Evolutionary conservation across 2,329 filamentous ascomycete genomes (phyloP).

Genomic region (Aspergillus terreus): DNA sequence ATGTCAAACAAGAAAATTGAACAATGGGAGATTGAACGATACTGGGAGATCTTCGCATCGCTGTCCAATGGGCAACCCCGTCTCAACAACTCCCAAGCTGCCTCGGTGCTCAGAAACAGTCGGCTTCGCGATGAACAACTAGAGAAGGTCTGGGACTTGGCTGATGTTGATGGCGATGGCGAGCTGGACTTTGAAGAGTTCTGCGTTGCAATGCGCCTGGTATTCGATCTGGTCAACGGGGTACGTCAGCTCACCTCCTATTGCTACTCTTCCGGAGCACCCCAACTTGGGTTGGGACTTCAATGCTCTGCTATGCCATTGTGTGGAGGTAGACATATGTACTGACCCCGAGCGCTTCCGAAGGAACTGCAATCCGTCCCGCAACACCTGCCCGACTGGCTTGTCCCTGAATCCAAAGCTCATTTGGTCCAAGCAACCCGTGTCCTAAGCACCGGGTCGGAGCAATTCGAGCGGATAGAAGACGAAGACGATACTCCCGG

Average conservation of each 20-base stretch:
- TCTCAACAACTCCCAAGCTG: slow-evolving; percentile 66
- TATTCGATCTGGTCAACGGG: slow-evolving; percentile 95
- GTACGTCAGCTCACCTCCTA: slow-evolving; percentile 49
- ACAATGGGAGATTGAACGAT: slow-evolving; percentile 71
- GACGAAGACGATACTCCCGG: slow-evolving; percentile 74
- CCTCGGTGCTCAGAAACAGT: slow-evolving; percentile 69
- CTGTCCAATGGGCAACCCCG: slow-evolving; percentile 61
- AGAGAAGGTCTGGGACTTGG: slow-evolving; percentile 95
- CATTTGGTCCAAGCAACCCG: slow-evolving; percentile 81
- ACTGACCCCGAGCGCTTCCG: neutral
- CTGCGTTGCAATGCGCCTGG: slow-evolving; percentile 96
- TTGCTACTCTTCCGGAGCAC: neutral
- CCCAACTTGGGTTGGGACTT: neutral
- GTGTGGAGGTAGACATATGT: neutral
- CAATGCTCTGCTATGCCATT: no score
- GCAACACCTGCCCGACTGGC: slow-evolving; percentile 81
- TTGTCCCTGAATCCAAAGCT: slow-evolving; percentile 91
- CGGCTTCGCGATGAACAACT: slow-evolving; percentile 75
- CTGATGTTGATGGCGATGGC: slow-evolving; percentile 95
- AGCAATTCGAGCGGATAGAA: slow-evolving; percentile 80
- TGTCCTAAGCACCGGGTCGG: slow-evolving; percentile 73
- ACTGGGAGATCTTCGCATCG: slow-evolving; percentile 75
- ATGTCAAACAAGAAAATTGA: slow-evolving; percentile 56
- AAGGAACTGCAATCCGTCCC: slow-evolving; percentile 92
- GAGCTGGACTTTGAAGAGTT: slow-evolving; percentile 99